These are phyloP conservation scores for Xerocomus brunneocitrinus DNA, from an alignment of 768 basidiomycete species.

Conservation along the genomic window DNA sequence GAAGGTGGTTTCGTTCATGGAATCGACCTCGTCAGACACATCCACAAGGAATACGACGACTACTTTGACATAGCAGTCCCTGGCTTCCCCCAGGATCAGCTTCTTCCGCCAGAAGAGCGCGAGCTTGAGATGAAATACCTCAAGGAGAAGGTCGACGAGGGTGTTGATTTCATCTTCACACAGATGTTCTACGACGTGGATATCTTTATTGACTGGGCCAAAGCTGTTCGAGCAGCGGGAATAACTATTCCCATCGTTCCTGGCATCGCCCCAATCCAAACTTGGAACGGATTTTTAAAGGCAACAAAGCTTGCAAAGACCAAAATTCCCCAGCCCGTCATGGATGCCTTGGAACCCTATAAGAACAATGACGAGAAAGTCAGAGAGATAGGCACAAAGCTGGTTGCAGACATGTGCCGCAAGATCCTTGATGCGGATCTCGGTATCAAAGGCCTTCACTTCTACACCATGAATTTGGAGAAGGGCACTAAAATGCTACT, in stretches of 20 bases:
- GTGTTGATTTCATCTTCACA: conserved; percentile 92
- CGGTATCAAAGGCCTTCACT: conserved; percentile 86
- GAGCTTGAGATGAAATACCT: conserved; percentile 78
- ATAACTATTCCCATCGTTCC: conserved; percentile 89
- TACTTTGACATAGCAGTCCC: conserved; percentile 95
- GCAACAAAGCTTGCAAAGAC: conserved; percentile 77
- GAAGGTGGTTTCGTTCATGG: conserved; percentile 89
- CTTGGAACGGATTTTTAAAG: conserved; percentile 90
- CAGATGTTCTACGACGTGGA: conserved; percentile 98
- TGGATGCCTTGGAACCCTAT: conserved; percentile 77
- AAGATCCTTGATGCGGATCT: conserved; percentile 74
- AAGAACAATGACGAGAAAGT: conserved; percentile 94
- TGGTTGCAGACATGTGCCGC: conserved; percentile 93
- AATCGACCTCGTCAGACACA: conserved; percentile 87
- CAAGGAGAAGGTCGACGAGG: conserved; percentile 89
- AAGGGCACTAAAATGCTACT: conserved; percentile 94
- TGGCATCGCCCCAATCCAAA: conserved; percentile 93
- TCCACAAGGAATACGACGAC: conserved; percentile 75
- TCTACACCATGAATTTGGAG: conserved; percentile 97
- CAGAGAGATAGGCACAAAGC: conserved; percentile 84
- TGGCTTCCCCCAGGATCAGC: conserved; percentile 84
- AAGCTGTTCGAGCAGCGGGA: conserved; percentile 73
- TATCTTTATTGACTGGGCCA: conserved; percentile 90
- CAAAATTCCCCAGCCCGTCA: conserved; percentile 67
- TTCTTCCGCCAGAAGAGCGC: conserved; percentile 67